Conservation (phyloP, 805 yeast genomes). For the Diddensiella caesifluorescens region DNA sequence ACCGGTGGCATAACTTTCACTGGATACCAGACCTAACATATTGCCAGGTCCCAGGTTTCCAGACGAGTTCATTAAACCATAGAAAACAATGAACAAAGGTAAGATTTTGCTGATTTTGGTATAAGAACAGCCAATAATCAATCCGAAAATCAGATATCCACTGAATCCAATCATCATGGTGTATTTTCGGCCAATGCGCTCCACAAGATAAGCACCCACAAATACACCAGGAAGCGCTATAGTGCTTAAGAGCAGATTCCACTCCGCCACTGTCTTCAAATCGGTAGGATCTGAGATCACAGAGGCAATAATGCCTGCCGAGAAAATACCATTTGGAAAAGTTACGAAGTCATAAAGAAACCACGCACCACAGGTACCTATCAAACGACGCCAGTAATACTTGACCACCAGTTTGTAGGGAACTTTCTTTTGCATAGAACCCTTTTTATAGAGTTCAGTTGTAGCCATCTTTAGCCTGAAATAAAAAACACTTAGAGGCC, state of each 20-base stretch:
- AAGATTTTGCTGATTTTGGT: conserved; percentile 51
- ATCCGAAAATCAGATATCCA: conserved; percentile 59
- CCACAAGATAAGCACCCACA: conserved; percentile 61
- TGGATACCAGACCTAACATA: conserved; percentile 60
- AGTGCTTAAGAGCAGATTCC: conserved; percentile 63
- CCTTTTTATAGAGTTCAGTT: conserved; percentile 55
- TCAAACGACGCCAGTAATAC: conserved; percentile 60
- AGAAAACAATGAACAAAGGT: conserved; percentile 62
- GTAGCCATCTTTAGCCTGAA: conserved; percentile 68
- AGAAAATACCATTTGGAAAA: conserved; percentile 72
- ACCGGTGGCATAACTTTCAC: conserved; percentile 71
- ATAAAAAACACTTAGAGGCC: conserved; percentile 68
- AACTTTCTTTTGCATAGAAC: conserved; percentile 54
- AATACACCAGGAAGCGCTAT: conserved; percentile 69
- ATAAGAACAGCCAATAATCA: conserved; percentile 41
- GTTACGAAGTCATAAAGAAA: conserved; percentile 76
- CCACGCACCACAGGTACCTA: conserved; percentile 75
- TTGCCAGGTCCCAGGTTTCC: conserved; percentile 81
- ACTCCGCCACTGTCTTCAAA: conserved; percentile 58
- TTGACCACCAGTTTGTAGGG: conserved; percentile 57
- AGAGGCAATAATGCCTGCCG: conserved; percentile 54
- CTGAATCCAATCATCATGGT: conserved; percentile 65
- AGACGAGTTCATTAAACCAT: conserved; percentile 62
- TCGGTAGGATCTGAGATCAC: conserved; percentile 44
- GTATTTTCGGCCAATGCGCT: conserved; percentile 63